Evolutionary conservation across 2,329 filamentous ascomycete genomes (phyloP).

Genomic region (Aspergillus sergii): DNA sequence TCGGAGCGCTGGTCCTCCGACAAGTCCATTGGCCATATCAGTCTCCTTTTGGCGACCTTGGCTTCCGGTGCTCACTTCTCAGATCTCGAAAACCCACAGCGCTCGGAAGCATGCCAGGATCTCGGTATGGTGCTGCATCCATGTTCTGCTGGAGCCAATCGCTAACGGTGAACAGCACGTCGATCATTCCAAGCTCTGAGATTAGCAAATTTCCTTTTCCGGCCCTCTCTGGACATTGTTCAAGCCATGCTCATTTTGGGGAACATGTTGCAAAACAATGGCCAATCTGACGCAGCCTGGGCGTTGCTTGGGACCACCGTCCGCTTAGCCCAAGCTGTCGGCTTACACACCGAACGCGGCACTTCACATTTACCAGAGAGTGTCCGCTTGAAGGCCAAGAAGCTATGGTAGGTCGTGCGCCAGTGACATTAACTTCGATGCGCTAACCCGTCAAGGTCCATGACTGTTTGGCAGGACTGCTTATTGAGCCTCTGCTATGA

Average conservation of each 20-base stretch:
- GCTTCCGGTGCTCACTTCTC: conserved; percentile 36
- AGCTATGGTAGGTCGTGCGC: conserved; percentile 24
- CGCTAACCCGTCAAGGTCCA: conserved; percentile 24
- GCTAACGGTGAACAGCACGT: conserved; percentile 20
- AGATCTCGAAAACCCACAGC: conserved; percentile 28
- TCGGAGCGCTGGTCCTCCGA: conserved; percentile 28
- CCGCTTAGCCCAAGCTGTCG: conserved; percentile 36
- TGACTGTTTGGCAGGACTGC: conserved; percentile 40
- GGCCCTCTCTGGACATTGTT: conserved; percentile 58
- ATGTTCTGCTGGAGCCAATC: background rate
- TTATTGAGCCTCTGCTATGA: conserved; percentile 38
- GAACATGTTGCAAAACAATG: conserved; percentile 46
- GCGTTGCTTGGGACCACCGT: conserved; percentile 34
- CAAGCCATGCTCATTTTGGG: conserved; percentile 59
- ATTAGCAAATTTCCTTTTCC: conserved; percentile 60
- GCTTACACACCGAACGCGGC: conserved; percentile 42
- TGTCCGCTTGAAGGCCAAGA: conserved; percentile 25
- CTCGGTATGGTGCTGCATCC: conserved; percentile 24
- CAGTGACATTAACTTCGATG: background rate
- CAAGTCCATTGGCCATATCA: conserved; percentile 31
- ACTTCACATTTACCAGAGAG: conserved; percentile 27
- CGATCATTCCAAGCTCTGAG: conserved; percentile 54
- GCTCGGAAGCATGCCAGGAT: conserved; percentile 28
- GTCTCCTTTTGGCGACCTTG: conserved; percentile 32
- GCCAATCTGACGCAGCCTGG: conserved; percentile 37